Evolutionary conservation across 2,329 filamentous ascomycete genomes (phyloP), one percentile per base, ranked within the genome.

Genomic region (Colletotrichum tropicicola): DNA sequence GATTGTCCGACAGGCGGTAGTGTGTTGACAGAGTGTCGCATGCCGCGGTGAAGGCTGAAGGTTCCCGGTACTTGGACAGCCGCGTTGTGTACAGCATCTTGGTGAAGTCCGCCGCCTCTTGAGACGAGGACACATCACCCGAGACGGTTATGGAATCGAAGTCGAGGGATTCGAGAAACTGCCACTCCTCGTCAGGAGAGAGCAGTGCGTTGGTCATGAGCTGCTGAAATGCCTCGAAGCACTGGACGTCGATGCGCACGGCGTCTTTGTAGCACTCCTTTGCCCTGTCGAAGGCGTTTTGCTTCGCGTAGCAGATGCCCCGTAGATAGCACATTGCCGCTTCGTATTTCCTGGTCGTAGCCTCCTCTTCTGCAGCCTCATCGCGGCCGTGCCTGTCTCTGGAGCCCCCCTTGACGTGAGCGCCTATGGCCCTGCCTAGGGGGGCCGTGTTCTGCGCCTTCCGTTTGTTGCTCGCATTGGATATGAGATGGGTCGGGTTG

Each of bases 191-290:
- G 35, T 92, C 90, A 0, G 94, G 94, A 49, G 88, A 89, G 88
- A 99, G 92, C 67, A 99, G 85, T 19, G 92, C 92, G 80, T 99
- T 99, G 80, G 94, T 93, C 90, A 98, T 98, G 59, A 99, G 87
- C 81, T 98, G 94, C 72, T 98, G 94, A 74, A 99, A 98, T 0
- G 96, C 96, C 78, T 99, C 96, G 74, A 97, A 98, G 79, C 96
- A 99, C 77, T 97, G 94, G 4, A 98, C 94, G 74, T 99, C 96
- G 73, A 99, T 98, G 67, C 92, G 89, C 47, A 98, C 94, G 2
- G 96, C 96, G 72, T 97, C 93, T 81, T 98, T 98, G 85, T 98
- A 99, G 80, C 96, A 98, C 73, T 98, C 94, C 77, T 98, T 98
- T 55, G 96, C 96, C 32, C 94, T 90, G 76, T 99, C 96, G 72